A percentile compares a stretch with the other conserved stretches of the same genome.
These are phyloP conservation scores for Cyclotella atomus DNA, from an alignment of 108 stramenopile genomes.

Conservation along the genomic window DNA sequence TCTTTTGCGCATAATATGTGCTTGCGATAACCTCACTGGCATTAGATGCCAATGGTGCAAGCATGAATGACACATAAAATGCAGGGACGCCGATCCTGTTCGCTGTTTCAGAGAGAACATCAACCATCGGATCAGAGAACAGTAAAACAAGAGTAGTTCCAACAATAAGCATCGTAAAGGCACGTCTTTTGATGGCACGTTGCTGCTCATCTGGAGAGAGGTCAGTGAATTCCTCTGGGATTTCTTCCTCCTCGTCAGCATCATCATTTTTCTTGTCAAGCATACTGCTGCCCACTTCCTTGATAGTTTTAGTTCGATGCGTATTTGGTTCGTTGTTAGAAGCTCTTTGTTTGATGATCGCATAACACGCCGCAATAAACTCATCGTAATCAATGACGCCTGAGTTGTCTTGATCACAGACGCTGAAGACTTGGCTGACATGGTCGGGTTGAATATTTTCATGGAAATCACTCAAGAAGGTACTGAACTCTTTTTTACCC, in stretches of 20 bases:
- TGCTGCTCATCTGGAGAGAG: conserved; percentile 90
- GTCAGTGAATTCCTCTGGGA: conserved; percentile 70
- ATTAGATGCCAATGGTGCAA: conserved; percentile 97
- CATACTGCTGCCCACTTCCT: not conserved
- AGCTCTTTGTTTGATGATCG: conserved; percentile 54
- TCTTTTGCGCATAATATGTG: conserved; percentile 93
- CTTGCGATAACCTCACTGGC: conserved; percentile 94
- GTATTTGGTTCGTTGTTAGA: no score
- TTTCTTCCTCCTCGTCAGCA: conserved; percentile 82
- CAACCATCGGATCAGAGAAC: conserved; percentile 98
- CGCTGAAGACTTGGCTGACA: conserved; percentile 55
- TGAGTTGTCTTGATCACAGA: conserved; percentile 74
- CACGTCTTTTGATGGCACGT: conserved; percentile 78
- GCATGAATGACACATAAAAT: conserved; percentile 96
- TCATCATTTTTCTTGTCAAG: conserved; percentile 27
- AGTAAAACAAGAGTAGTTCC: conserved; percentile 91
- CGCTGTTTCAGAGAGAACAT: conserved; percentile 93
- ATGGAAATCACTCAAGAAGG: conserved; percentile 85
- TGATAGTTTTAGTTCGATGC: not conserved
- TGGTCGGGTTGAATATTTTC: conserved; percentile 64
- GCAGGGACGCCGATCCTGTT: conserved; percentile 68
- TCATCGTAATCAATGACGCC: conserved; percentile 86
- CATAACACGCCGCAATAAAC: conserved; percentile 86
- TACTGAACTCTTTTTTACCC: conserved; percentile 73
- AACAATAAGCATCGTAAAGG: conserved; percentile 82